Base-by-base conservation (phyloP, 805 yeast species). In the Yamadazyma paraphyllophila region DNA sequence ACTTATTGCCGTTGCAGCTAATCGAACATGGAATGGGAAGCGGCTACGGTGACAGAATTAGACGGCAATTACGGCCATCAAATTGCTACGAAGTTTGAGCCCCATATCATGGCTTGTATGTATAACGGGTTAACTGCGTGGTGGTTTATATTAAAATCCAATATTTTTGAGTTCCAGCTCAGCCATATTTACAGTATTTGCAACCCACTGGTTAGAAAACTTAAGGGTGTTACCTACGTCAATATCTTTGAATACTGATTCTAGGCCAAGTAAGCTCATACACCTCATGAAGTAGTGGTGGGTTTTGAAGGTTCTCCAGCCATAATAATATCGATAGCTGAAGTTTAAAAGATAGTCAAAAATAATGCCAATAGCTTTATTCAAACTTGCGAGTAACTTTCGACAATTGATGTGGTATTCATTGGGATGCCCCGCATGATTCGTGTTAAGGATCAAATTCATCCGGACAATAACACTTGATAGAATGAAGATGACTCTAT, bases 301-400 rank as follows among this genome's bases (percentile, higher is more conserved):
- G 30, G 45, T 36, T 36, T 42, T 42, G 30, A 36, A 42, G 3
- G 32, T 36, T 24, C 45, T 42, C 45, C 45, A 42, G 9, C 40
- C 45, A 14, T 42, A 42, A 25, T 42, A 42, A 14, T 42, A 42
- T 30, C 45, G 37, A 24, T 42, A n/a, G 20, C 45, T 42, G 6
- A 42, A 25, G 20, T 42, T 35, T 2, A 36, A 20, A 20, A 42
- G 36, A 14, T 16, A 36, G n/a, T 42, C 29, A 8, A 36, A 36
- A 3, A 36, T 16, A n/a, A 42, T 25, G 16, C 30, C 36, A 13
- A 12, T 17, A 14, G 40, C 29, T 36, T 24, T 35, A 14, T 25
- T 42, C 15, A 42, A 12, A 8, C 12, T 12, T 7, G n/a, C 36
- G 7, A 35, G 12, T 9, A 36, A 13, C 14, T 36, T 24, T 5